Evolutionary conservation across 1,139 yeast genomes (phyloP), one percentile per base, ranked within the genome.

Genomic region (Taphrina betulina): DNA sequence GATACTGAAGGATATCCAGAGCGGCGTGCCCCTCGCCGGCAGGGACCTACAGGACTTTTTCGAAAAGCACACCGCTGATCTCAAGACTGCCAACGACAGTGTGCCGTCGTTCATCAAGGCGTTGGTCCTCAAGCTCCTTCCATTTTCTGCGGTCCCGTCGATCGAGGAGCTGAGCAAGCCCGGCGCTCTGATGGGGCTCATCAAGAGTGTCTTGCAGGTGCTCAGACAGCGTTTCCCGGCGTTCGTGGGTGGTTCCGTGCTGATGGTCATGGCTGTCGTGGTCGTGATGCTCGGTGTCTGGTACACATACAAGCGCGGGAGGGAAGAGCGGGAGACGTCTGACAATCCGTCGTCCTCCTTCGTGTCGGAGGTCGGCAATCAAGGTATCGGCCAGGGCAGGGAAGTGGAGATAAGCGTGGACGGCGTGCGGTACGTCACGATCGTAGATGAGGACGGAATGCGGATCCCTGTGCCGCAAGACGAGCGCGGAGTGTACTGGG

Each of bases 61-160:
- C 14, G 54, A 50, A 19, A 42, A 34, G 23, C 46, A 50, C 33
- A 40, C 54, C 4, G 20, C 33, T 12, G 54, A 50, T 17, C n/a
- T 50, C 34, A 50, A 50, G 46, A 34, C 45, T 22, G 54, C 46
- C 14, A 50, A 40, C 33, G 54, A 50, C 26, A 50, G 46, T 33
- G 46, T 50, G 8, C 54, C 54, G 5, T 41, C 46, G n/a, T 50
- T 50, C 43, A 35, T 50, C 38, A 50, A 50, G 41, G 22, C 54
- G 7, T 22, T 50, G 5, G 54, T 50, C n/a, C 54, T 50, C 24
- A 50, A 50, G 19, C 17, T 50, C 10, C 26, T 50, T 3, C 54
- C 54, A 8, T 20, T 50, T 19, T 38, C 46, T 5, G 54, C 54
- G 35, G 40, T 50, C 10, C 54, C 54, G 2, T 28, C 37, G 3